Conservation (phyloP, 352 stramenopile genomes). For the Phytophthora cajani region DNA sequence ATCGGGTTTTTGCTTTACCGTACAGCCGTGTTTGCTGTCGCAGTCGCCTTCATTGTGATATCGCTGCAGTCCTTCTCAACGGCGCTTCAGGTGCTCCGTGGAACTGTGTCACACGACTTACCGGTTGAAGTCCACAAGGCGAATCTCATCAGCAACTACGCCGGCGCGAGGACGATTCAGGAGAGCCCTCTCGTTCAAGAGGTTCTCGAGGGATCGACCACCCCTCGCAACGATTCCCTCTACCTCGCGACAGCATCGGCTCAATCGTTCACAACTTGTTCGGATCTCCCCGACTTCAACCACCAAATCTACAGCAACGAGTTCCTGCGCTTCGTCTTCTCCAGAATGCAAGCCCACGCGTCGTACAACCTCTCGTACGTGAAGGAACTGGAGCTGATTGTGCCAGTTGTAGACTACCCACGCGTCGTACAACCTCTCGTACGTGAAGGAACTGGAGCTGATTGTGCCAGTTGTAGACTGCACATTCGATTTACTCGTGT, state of each 20-base stretch:
- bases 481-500: conserved; percentile 29
- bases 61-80: conserved; percentile 25
- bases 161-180: conserved; percentile 31
- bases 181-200: conserved; percentile 41
- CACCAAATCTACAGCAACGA: conserved; percentile 39
- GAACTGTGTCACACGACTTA: conserved; percentile 26
- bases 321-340: conserved; percentile 37
- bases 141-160: conserved; percentile 37
- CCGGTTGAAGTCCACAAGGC: conserved; percentile 18
- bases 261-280: conserved; percentile 33
- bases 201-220: conserved; percentile 29
- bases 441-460: conserved; percentile 38
- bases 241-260: conserved; percentile 40
- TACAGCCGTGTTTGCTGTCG: conserved; percentile 20
- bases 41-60: conserved; percentile 30
- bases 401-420: conserved; percentile 48
- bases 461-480: conserved; percentile 52
- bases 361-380: conserved; percentile 40
- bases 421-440: conserved; percentile 33
- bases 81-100: conserved; percentile 22
- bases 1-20: conserved; percentile 31
- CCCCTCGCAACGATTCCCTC: conserved; percentile 39
- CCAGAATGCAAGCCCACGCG: conserved; percentile 20
- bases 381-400: conserved; percentile 38
- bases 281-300: conserved; percentile 16